phyloP scores from a whole-genome alignment of 352 stramenopile species.

The Globisporangium mamillatum region DNA sequence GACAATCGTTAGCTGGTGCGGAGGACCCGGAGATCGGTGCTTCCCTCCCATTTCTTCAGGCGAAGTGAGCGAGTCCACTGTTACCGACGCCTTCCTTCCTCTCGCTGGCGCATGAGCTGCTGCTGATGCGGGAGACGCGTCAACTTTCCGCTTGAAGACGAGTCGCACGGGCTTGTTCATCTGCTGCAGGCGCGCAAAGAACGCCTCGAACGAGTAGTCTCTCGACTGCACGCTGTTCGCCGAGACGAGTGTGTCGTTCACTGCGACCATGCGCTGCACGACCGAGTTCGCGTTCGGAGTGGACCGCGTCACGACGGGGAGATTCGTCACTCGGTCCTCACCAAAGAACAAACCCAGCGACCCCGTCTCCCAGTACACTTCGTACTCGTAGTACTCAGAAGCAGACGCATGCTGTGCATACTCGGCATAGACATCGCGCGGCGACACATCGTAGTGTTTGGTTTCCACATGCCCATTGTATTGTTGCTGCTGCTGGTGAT shows the following conservation, averaged over 20 bases:
- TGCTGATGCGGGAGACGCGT: neutral
- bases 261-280: constrained; percentile 62
- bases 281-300: constrained; percentile 64
- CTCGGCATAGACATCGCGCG: constrained; percentile 16
- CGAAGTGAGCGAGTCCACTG: constrained; percentile 24
- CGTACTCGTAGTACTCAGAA: constrained; percentile 43
- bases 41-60: constrained; percentile 4
- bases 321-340: constrained; percentile 60
- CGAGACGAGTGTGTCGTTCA: constrained; percentile 78
- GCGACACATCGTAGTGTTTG: constrained; percentile 35
- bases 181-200: constrained; percentile 78
- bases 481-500: constrained; percentile 1
- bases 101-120: neutral
- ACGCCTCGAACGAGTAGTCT: constrained; percentile 77
- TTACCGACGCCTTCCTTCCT: constrained; percentile 34
- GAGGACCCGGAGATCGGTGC: constrained; percentile 13
- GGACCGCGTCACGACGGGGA: constrained; percentile 77
- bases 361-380: constrained; percentile 80
- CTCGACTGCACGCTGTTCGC: constrained; percentile 69
- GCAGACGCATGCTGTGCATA: constrained; percentile 15
- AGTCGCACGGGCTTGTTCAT: constrained; percentile 84
- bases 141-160: constrained; percentile 50
- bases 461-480: constrained; percentile 21
- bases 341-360: constrained; percentile 84
- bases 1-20: constrained; percentile 7